Base-by-base conservation (phyloP, 1,284 basidiomycete species). In the Pterulicium gracile region DNA sequence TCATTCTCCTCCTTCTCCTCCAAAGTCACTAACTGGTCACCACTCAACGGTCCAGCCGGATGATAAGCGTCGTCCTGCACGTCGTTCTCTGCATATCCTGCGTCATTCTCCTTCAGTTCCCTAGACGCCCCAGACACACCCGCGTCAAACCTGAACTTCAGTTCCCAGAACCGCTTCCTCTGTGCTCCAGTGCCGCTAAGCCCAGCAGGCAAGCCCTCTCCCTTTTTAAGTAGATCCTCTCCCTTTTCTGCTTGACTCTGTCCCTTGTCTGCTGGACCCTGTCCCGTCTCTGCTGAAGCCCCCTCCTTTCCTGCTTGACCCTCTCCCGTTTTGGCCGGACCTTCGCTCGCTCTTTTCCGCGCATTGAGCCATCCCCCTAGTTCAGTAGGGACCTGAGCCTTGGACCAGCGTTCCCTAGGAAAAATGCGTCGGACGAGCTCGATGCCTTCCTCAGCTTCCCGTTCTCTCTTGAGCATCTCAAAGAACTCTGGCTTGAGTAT, bases 401-500 rank as follows among this genome's bases (percentile, higher is more conserved):
- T 64, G 24, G 66, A 72, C 82, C 81, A 87, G 59, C 56, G 57
- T 10, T 50, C 41, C 57, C 51, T 17, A 41, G 42, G 15, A 41
- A 45, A 18, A 34, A 14, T 20, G 47, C 61, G 60, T 44, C 68
- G 66, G 0, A 77, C 72, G 54, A 77, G 72, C 40, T 68, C 62
- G 22, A 86, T 67, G 7, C 69, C 75, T 44, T 75, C 77, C 60
- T 70, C 72, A 1, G 77, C 77, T 10, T 73, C 72, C 48, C 75
- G 69, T 55, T 77, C 73, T 53, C 64, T 70, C 21, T 64, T 64
- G 12, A 79, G 63, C 39, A 63, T 63, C 17, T 79, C 76, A 54
- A 89, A 88, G 61, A 81, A 88, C 14, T 72, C 69, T 1, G 86
- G 85, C 60, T 89, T 89, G 61, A 66, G 79, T 15, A 91, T 68